A percentile compares a stretch with the other conserved stretches of the same genome.
These are phyloP conservation scores for Brasenia schreberi DNA, from an alignment of 164 flowering plant species.

Conservation along the genomic window DNA sequence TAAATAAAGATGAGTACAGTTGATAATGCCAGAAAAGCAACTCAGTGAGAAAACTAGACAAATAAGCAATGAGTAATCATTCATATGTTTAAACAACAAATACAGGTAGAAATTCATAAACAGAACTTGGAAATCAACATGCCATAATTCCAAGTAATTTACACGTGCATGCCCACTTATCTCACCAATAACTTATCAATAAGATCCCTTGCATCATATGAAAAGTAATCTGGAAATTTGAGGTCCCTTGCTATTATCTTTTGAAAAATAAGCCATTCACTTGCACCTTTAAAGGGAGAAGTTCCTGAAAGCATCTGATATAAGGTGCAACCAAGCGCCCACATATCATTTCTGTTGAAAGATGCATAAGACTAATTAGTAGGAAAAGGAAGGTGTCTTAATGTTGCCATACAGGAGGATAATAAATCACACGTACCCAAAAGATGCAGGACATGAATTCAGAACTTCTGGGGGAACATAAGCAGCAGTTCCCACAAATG, in stretches of 20 bases:
- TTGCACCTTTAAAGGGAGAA: conserved; percentile 98
- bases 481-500: conserved; percentile 99
- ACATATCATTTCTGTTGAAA: conserved; percentile 86
- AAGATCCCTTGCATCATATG: conserved; percentile 74
- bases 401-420: neutral
- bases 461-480: conserved; percentile 99
- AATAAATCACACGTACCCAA: conserved; percentile 44
- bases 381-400: neutral
- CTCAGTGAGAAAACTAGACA: too few species aligned
- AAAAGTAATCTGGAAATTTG: conserved; percentile 74
- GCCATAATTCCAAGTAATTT: too few species aligned
- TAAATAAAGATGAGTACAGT: too few species aligned
- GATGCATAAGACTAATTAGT: conserved; percentile 5
- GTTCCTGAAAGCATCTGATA: conserved; percentile 99
- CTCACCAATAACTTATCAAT: conserved; percentile 84
- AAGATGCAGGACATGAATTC: conserved; percentile 94
- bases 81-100: too few species aligned
- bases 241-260: conserved; percentile 90
- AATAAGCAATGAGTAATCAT: too few species aligned
- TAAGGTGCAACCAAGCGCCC: conserved; percentile 99
- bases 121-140: too few species aligned
- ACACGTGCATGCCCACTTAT: too few species aligned
- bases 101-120: too few species aligned
- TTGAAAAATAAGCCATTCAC: conserved; percentile 99
- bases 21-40: too few species aligned